These are phyloP conservation scores for Xerocomus alliaceus DNA, from an alignment of 1,284 basidiomycete species.

Conservation along the genomic window DNA sequence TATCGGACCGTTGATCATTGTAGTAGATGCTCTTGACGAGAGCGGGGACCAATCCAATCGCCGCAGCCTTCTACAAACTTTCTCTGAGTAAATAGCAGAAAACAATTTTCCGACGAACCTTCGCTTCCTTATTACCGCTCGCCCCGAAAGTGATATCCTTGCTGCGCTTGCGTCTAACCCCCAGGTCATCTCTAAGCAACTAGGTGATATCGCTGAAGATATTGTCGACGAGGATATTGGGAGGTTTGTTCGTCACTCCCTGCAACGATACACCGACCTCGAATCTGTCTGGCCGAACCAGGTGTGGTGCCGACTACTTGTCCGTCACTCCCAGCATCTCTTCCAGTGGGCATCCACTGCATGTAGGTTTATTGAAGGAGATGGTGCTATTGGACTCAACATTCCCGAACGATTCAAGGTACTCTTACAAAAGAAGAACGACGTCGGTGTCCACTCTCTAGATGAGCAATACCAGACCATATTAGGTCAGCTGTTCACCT, in stretches of 20 bases:
- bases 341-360: conserved; percentile 35
- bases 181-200: conserved; percentile 19
- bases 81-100: conserved; percentile 19
- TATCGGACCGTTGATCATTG: conserved; percentile 24
- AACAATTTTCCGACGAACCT: conserved; percentile 19
- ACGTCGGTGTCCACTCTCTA: conserved; percentile 14
- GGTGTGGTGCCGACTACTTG: conserved; percentile 25
- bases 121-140: conserved; percentile 28
- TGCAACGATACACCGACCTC: conserved; percentile 13
- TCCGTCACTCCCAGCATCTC: conserved; percentile 25
- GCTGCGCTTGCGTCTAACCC: conserved; percentile 1
- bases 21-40: conserved; percentile 33
- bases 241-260: conserved; percentile 25
- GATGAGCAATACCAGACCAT: conserved; percentile 29
- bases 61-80: conserved; percentile 8
- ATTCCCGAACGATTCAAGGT: conserved; percentile 13
- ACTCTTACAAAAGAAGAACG: conserved; percentile 13
- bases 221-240: conserved; percentile 27
- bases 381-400: conserved; percentile 19
- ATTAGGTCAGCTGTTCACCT: conserved; percentile 22
- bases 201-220: conserved; percentile 16
- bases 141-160: conserved; percentile 31
- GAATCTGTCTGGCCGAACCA: conserved; percentile 24
- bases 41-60: conserved; percentile 29
- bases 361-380: conserved; percentile 30